Conservation (phyloP, 768 basidiomycete genomes). For the Harrya chromipes region DNA sequence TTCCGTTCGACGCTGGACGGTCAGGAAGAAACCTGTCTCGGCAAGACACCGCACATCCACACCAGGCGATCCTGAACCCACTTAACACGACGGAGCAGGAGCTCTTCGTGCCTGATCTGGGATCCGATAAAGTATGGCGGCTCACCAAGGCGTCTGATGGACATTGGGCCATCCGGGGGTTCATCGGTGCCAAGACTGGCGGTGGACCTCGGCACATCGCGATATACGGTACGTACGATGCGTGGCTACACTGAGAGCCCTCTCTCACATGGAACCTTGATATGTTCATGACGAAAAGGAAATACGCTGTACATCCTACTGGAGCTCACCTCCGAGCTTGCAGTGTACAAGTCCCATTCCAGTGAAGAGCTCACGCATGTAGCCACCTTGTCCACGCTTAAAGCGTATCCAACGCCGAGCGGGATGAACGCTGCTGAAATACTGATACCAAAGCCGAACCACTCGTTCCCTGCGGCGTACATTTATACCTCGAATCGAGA, state of each 20-base stretch:
- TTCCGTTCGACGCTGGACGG: slow-evolving; percentile 41
- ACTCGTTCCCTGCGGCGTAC: slow-evolving; percentile 51
- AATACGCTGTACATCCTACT: slow-evolving; percentile 62
- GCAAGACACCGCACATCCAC: slow-evolving; percentile 74
- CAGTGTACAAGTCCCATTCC: slow-evolving; percentile 51
- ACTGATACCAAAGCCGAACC: slow-evolving; percentile 53
- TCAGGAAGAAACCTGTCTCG: slow-evolving; percentile 63
- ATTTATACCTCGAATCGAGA: slow-evolving; percentile 77
- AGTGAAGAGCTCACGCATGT: slow-evolving; percentile 39
- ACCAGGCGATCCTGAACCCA: slow-evolving; percentile 53
- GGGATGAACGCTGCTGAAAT: slow-evolving; percentile 69
- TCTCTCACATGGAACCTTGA: slow-evolving; percentile 1
- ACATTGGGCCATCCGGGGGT: slow-evolving; percentile 48
- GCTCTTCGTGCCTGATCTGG: slow-evolving; percentile 73
- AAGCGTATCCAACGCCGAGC: slow-evolving; percentile 41
- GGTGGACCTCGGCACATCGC: slow-evolving; percentile 72
- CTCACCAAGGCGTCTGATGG: slow-evolving; percentile 43
- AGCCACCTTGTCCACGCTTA: slow-evolving; percentile 46
- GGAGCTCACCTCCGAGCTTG: slow-evolving; percentile 60
- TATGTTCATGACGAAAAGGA: slow-evolving; percentile 35
- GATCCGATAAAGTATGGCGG: slow-evolving; percentile 64
- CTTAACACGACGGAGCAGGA: slow-evolving; percentile 49
- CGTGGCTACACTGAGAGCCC: background rate
- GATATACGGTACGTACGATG: slow-evolving; percentile 48
- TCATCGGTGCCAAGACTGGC: slow-evolving; percentile 50